A percentile compares a stretch with the other conserved stretches of the same genome.
phyloP scores from a whole-genome alignment of 2,329 filamentous ascomycete genomes.

The Trichoderma sp. region DNA sequence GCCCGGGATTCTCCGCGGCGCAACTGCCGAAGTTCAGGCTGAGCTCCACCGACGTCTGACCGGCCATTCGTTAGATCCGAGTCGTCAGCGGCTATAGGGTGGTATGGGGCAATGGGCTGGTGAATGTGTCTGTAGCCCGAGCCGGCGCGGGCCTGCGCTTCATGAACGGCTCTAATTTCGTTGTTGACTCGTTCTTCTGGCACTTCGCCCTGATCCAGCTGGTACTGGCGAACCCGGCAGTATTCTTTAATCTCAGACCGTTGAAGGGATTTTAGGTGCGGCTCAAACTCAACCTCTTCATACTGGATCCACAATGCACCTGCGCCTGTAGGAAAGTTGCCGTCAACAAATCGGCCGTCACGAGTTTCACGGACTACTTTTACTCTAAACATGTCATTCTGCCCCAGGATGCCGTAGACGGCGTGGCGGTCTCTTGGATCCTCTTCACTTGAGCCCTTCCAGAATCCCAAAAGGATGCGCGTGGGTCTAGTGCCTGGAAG shows the following conservation, averaged over 20 bases:
- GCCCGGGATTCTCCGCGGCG: slow-evolving; percentile 44
- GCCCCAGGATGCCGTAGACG: slow-evolving; percentile 62
- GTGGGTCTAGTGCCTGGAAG: slow-evolving; percentile 58
- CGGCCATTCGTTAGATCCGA: slow-evolving; percentile 21
- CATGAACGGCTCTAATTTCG: slow-evolving; percentile 53
- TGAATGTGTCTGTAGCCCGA: slow-evolving; percentile 33
- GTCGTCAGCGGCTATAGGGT: slow-evolving; percentile 31
- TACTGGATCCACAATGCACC: slow-evolving; percentile 65
- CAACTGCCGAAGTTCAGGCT: slow-evolving; percentile 47
- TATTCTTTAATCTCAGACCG: slow-evolving; percentile 65
- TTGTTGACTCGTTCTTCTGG: slow-evolving; percentile 52
- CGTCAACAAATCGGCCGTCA: slow-evolving; percentile 58
- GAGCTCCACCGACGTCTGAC: slow-evolving; percentile 29
- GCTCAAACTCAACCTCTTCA: slow-evolving; percentile 61
- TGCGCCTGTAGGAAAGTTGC: slow-evolving; percentile 62
- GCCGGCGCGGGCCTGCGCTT: slow-evolving; percentile 51
- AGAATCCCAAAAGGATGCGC: slow-evolving; percentile 60
- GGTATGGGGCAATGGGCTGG: slow-evolving; percentile 28
- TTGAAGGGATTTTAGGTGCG: slow-evolving; percentile 53
- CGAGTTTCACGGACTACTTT: slow-evolving; percentile 63
- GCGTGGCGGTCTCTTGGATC: slow-evolving; percentile 58
- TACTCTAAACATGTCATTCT: slow-evolving; percentile 65
- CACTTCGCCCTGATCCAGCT: slow-evolving; percentile 57
- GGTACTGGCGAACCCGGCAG: slow-evolving; percentile 60
- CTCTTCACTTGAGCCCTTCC: slow-evolving; percentile 55